Base-by-base conservation (phyloP, 1,284 basidiomycete genomes). In the Heterobasidion parviporum region DNA sequence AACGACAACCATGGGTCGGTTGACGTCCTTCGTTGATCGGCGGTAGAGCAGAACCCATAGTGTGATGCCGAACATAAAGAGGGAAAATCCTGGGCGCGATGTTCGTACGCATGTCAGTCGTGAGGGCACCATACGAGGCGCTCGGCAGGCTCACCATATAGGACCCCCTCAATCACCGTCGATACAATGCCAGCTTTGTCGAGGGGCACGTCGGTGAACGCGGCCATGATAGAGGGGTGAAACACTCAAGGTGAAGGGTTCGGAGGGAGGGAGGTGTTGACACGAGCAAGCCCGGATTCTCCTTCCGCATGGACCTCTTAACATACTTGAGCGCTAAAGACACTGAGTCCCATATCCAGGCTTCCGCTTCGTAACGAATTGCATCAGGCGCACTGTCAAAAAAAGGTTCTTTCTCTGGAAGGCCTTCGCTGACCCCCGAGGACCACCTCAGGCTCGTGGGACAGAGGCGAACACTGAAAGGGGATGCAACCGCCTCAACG, bases 41-140 rank as follows among this genome's bases (percentile, higher is more conserved):
- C 62, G 60, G 41, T 61, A 62, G 16, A 64, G 55, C 56, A 68
- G 58, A 46, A 66, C 63, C 63, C 64, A 65, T 53, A 65, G 58
- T 5, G 65, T 64, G 45, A 64, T 57, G n/a, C 57, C 62, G 60
- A 63, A 68, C 66, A 68, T 68, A 43, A 62, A 57, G 7, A 61
- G 55, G 8, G 65, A 65, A 51, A 64, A 65, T 44, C 67, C 67
- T 68, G 53, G 7, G n/a, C n/a, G n/a, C 38, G 38, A 6, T 10
- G 10, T 7, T 41, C 4, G 5, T 6, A n/a, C 8, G n/a, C 16
- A 32, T 35, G 8, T 10, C 2, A 7, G 38, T n/a, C 12, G 14
- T 20, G 52, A 38, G 9, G 52, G 52, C 9, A 44, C n/a, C 49
- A 44, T 36, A 7, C 49, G 26, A 54, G 7, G 36, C 38, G 10